Base-by-base conservation (phyloP, 352 stramenopile genomes). In the Globisporangium ultimum region DNA sequence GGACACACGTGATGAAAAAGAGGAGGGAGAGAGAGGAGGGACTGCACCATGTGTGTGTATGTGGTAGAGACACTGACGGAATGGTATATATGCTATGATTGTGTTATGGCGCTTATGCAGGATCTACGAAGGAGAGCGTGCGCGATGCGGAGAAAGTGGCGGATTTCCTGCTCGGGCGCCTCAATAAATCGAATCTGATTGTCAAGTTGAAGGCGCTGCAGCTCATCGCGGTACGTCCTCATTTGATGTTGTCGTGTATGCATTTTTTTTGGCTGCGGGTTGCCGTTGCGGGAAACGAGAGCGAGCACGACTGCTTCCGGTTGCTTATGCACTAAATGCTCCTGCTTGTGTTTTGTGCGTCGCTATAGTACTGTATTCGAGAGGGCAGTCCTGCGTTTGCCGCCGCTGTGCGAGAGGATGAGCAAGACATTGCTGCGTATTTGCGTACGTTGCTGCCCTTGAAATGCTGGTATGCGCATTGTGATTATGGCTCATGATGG, bases 181-280 rank as follows among this genome's bases (percentile, higher is more conserved):
- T 92, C 10, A 76, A 76, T 58, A 95, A 93, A 66, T 89, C 71
- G 67, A 95, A 95, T 61, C 60, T 92, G 55, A 91, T 83, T 45
- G 85, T 95, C 45, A 92, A 92, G 60, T 71, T 93, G 45, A 95
- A 95, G 73, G 83, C 81, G 53, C 59, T 95, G 53, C 85, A 95
- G 70, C 80, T 95, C 62, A 91, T 95, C 51, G 75, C 78, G 70
- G 85, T 95, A 54, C 20, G 74, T 49, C n/a, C 7, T 7, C 22
- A 24, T 54, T 42, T 51, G 17, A 8, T 54, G 12, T 55, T 14
- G 24, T 17, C 15, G 24, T 20, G 14, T 10, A 17, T 36, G 17
- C 14, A 20, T 40, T 9, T 14, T 36, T 9, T 28, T 28, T 28
- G 24, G 28, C 24, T 32, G 24, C 5, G 24, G 24, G 24, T 32